Conservation (phyloP, 1,284 basidiomycete genomes). For the Austroboletus olivaceoglutinosus region DNA sequence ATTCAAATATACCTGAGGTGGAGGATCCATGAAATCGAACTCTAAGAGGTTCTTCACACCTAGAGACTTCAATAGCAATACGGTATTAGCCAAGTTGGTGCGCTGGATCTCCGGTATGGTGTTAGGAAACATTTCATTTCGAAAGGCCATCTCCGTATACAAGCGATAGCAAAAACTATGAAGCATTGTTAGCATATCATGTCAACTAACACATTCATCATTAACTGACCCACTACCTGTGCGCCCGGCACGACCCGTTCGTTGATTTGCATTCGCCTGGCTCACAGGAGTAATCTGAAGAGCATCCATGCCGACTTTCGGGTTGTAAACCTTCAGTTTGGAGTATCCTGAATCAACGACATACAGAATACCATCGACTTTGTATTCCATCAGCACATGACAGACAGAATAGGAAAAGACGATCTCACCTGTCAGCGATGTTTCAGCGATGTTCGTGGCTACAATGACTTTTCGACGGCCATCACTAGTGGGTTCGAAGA, state of each 20-base stretch:
- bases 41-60: slow-evolving; percentile 97
- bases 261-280: slow-evolving; percentile 95
- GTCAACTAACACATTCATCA: not conserved
- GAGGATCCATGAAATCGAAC: slow-evolving; percentile 99
- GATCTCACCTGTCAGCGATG: slow-evolving; percentile 81
- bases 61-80: slow-evolving; percentile 89
- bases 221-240: slow-evolving; percentile 84
- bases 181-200: slow-evolving; percentile 9
- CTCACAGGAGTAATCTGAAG: slow-evolving; percentile 98
- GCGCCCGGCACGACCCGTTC: slow-evolving; percentile 93
- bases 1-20: slow-evolving; percentile 64
- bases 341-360: slow-evolving; percentile 97
- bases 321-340: slow-evolving; percentile 98
- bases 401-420: not conserved
- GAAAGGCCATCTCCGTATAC: slow-evolving; percentile 83
- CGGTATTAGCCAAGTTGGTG: slow-evolving; percentile 96
- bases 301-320: slow-evolving; percentile 98
- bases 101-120: slow-evolving; percentile 99
- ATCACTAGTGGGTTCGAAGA: slow-evolving; percentile 93
- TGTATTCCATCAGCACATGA: slow-evolving; percentile 13
- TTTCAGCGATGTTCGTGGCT: slow-evolving; percentile 99
- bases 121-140: slow-evolving; percentile 88
- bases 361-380: slow-evolving; percentile 96
- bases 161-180: slow-evolving; percentile 88
- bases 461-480: slow-evolving; percentile 96